phyloP scores from a whole-genome alignment of 768 basidiomycete genomes.

The Hysterangium stoloniferum region DNA sequence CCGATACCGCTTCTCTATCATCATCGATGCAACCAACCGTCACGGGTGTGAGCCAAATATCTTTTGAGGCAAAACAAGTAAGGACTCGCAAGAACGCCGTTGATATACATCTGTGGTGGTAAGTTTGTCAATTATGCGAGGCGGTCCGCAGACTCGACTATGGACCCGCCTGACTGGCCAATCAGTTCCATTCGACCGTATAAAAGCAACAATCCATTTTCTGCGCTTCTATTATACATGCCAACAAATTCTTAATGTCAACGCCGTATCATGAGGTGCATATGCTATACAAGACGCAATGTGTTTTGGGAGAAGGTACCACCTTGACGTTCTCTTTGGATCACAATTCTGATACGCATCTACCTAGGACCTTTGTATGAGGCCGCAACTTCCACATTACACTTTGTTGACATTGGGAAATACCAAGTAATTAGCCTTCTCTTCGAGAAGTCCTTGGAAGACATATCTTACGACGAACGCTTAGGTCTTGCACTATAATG shows the following conservation, averaged over 20 bases:
- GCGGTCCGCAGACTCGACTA: not conserved
- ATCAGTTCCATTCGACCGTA: no score
- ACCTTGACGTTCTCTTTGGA: not conserved
- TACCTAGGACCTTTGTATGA: conserved; percentile 56
- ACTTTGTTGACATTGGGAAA: conserved; percentile 62
- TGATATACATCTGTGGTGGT: not conserved
- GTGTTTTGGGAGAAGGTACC: conserved; percentile 9
- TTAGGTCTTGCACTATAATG: conserved; percentile 49
- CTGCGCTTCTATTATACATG: no score
- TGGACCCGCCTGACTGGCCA: no score
- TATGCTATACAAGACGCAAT: conserved; percentile 5
- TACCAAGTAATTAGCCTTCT: conserved; percentile 33
- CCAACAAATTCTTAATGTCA: no score
- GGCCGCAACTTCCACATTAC: conserved; percentile 39
- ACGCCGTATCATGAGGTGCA: conserved; percentile 5
- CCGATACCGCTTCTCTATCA: not conserved
- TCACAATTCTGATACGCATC: not conserved
- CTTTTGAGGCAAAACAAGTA: not conserved
- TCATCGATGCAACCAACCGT: not conserved
- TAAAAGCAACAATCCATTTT: not conserved
- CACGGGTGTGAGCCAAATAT: not conserved
- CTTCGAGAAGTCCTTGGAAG: not conserved
- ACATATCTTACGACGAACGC: not conserved
- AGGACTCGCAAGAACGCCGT: not conserved
- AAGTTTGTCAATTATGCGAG: not conserved